Evolutionary conservation across 2,329 filamentous ascomycete species (phyloP), one percentile per base, ranked within the genome.

Genomic region (Aspergillus tanneri): DNA sequence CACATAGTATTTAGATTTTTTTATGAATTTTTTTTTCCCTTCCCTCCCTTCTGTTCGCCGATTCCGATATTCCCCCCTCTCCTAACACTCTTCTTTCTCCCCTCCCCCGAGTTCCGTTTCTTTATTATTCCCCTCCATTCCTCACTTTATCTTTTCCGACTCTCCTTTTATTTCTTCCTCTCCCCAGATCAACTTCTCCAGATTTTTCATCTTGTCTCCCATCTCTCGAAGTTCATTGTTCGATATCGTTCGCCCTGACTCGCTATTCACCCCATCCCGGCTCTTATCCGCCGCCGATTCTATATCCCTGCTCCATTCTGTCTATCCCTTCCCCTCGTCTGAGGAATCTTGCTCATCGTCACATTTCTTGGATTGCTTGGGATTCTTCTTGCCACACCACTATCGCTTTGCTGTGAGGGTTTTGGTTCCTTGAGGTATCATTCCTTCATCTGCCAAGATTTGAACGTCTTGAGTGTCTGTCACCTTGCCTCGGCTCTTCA

Each of bases 101-200:
- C 53, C 52, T 55, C 55, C 55, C 50, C 59, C 56, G 57, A 60
- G 50, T 53, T 60, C 52, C 52, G 50, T 54, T 54, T 55, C 55
- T 53, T 56, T 55, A 57, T 60, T 57, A 54, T 57, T 46, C 55
- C 52, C 50, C 59, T 55, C 53, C 54, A 53, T 57, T 56, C 54
- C 46, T 49, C 45, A 49, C 48, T 49, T 41, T 46, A 39, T 43
- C 36, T 50, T 24, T 48, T 50, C 44, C 52, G 43, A 35, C 64
- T 56, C 60, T 59, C 47, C 61, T 47, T 59, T 56, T 60, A 62
- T 50, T 61, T 61, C 39, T 45, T 55, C 56, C 45, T 52, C 47
- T 50, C 60, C 57, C 55, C 55, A 61, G 61, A 61, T 59, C 55
- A 40, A 52, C 52, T 54, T 59, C 58, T 59, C 58, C 57, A 54